Conservation (phyloP, 768 basidiomycete species). For the Lepiota venenata region DNA sequence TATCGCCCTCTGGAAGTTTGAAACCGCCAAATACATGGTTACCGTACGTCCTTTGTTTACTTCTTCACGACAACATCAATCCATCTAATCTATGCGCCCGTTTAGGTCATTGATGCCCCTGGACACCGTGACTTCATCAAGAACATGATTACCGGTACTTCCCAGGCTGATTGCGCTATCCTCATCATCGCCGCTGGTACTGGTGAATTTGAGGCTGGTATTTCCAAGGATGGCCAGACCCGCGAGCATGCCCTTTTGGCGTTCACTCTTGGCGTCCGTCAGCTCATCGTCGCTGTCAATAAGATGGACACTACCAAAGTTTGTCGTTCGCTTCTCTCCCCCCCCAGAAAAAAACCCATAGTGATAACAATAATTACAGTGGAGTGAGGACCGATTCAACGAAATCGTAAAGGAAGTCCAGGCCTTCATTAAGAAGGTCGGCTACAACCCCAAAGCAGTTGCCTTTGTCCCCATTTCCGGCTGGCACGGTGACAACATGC, state of each 20-base stretch:
- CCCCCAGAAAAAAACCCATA: not conserved
- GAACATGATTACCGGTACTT: constrained; percentile 99
- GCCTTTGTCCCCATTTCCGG: constrained; percentile 99
- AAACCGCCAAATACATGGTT: constrained; percentile 95
- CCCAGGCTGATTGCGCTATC: constrained; percentile 99
- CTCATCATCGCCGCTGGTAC: constrained; percentile 99
- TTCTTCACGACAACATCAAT: constrained; percentile 15
- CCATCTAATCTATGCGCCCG: constrained; percentile 16
- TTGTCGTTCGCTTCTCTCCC: constrained; percentile 13
- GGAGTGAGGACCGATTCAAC: constrained; percentile 99
- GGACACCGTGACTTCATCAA: constrained; percentile 99
- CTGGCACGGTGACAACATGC: constrained; percentile 99
- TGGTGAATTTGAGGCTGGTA: constrained; percentile 99
- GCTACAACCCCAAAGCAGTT: constrained; percentile 98
- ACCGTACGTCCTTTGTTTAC: constrained; percentile 53
- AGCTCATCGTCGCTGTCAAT: constrained; percentile 99
- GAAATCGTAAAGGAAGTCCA: constrained; percentile 99
- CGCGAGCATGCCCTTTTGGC: constrained; percentile 99
- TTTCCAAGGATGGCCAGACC: constrained; percentile 99
- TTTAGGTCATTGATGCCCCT: constrained; percentile 96
- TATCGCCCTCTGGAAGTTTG: constrained; percentile 99
- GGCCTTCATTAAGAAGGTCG: constrained; percentile 99
- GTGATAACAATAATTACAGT: constrained; percentile 45
- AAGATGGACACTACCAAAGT: constrained; percentile 99
- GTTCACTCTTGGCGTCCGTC: constrained; percentile 99